phyloP scores from a whole-genome alignment of 2,329 filamentous ascomycete genomes.

The Penicillium sp. region DNA sequence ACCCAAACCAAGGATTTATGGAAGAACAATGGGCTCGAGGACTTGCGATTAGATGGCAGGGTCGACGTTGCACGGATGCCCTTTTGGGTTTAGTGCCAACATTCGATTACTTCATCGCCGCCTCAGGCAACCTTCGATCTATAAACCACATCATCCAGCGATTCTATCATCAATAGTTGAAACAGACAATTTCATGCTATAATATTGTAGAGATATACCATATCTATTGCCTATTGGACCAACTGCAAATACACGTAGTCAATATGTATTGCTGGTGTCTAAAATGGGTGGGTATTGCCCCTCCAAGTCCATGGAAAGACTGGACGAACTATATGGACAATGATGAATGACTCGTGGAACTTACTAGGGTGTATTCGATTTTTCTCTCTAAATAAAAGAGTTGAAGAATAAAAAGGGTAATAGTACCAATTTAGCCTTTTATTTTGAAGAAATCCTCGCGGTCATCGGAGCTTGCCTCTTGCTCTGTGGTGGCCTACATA shows the following conservation, averaged over 20 bases:
- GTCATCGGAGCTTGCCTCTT: no score
- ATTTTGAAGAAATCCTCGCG: no score
- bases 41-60: constrained; percentile 12
- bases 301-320: background rate
- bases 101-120: constrained; percentile 11
- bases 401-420: no score
- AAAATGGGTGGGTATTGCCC: background rate
- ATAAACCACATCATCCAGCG: background rate
- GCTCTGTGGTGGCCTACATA: no score
- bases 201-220: background rate
- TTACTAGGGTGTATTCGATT: background rate
- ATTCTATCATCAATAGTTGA: background rate
- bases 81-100: constrained; percentile 17
- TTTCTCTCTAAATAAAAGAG: no score
- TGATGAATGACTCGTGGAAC: background rate
- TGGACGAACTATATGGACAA: background rate
- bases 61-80: constrained; percentile 16
- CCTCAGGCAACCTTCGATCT: constrained; percentile 2
- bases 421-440: no score
- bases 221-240: no score
- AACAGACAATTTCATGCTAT: no score
- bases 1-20: constrained; percentile 8
- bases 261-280: background rate
- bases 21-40: constrained; percentile 4
- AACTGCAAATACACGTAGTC: background rate